These are phyloP conservation scores for Aspergillus steynii DNA, from an alignment of 495 filamentous ascomycete genomes.

Conservation along the genomic window DNA sequence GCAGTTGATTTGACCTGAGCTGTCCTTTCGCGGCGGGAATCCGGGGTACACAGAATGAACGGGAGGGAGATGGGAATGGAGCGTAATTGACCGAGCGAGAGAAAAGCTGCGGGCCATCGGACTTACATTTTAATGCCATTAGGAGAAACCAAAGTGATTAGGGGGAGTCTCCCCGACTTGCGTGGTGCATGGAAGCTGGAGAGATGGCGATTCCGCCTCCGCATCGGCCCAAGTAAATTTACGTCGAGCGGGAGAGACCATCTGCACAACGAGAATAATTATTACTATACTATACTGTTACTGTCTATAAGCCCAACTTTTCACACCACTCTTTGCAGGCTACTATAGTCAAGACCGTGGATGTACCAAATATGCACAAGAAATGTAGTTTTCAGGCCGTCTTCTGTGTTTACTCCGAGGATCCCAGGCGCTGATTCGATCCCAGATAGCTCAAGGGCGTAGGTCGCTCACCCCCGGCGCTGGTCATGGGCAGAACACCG, in stretches of 20 bases:
- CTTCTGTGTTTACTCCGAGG: constrained; percentile 34
- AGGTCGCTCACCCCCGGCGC: constrained; percentile 36
- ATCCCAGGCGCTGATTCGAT: constrained; percentile 64
- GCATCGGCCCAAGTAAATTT: constrained; percentile 19
- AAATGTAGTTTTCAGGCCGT: constrained; percentile 22
- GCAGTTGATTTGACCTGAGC: constrained; percentile 23
- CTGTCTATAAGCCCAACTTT: constrained; percentile 17
- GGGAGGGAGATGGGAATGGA: background rate
- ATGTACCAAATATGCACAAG: constrained; percentile 38
- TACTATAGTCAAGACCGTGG: constrained; percentile 15
- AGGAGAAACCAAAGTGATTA: constrained; percentile 22
- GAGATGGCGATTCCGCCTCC: background rate
- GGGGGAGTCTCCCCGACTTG: constrained; percentile 20
- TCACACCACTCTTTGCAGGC: constrained; percentile 12
- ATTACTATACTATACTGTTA: constrained; percentile 14
- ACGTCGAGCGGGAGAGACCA: constrained; percentile 30
- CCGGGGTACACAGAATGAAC: constrained; percentile 14
- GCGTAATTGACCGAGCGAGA: background rate
- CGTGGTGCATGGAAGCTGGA: constrained; percentile 2
- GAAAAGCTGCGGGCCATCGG: background rate
- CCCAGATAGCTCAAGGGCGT: constrained; percentile 61
- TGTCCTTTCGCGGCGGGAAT: constrained; percentile 24
- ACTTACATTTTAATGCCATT: constrained; percentile 50
- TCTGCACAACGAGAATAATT: constrained; percentile 16
- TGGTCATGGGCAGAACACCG: constrained; percentile 73